A percentile compares a stretch with the other conserved stretches of the same genome.
Conservation (phyloP, 257 asterid genomes). For the Rhazya stricta region DNA sequence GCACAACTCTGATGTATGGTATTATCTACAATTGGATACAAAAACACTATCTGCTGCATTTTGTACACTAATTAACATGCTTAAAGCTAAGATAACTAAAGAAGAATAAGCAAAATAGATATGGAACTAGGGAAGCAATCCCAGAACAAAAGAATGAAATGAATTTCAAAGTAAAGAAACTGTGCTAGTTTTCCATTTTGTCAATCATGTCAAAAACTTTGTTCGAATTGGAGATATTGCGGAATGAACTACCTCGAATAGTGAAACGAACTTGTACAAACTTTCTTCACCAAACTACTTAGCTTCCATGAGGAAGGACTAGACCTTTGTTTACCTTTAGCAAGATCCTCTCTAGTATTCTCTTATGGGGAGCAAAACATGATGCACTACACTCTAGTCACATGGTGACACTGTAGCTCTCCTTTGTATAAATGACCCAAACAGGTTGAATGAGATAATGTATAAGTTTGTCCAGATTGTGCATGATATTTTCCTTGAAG, state of each 20-base stretch:
- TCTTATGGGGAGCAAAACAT: slow-evolving; percentile 23
- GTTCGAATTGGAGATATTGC: slow-evolving; percentile 21
- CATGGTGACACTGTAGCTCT: slow-evolving; percentile 26
- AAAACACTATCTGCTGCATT: not conserved
- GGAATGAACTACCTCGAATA: slow-evolving; percentile 32
- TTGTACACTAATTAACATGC: slow-evolving; percentile 9
- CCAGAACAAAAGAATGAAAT: slow-evolving; percentile 35
- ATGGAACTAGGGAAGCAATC: slow-evolving; percentile 17
- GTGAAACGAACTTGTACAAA: slow-evolving; percentile 33
- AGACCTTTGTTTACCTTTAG: slow-evolving; percentile 13
- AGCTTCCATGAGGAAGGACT: slow-evolving; percentile 37
- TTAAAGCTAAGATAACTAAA: slow-evolving; percentile 10
- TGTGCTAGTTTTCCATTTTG: too few relatives aligned
- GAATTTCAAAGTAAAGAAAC: slow-evolving; percentile 24
- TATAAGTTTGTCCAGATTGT: not conserved
- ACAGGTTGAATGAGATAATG: not conserved
- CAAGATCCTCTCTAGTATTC: slow-evolving; percentile 4
- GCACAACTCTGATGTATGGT: too few relatives aligned
- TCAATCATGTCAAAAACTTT: slow-evolving; percentile 17
- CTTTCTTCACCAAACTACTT: slow-evolving; percentile 38
- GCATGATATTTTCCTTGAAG: not conserved
- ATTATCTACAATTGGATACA: too few relatives aligned
- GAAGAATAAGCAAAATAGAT: not conserved
- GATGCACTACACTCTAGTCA: slow-evolving; percentile 17
- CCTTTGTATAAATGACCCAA: slow-evolving; percentile 42